A percentile compares a stretch with the other conserved stretches of the same genome.
Evolutionary conservation across 257 asterid species (phyloP).

Genomic region (Solanum paucissectum): DNA sequence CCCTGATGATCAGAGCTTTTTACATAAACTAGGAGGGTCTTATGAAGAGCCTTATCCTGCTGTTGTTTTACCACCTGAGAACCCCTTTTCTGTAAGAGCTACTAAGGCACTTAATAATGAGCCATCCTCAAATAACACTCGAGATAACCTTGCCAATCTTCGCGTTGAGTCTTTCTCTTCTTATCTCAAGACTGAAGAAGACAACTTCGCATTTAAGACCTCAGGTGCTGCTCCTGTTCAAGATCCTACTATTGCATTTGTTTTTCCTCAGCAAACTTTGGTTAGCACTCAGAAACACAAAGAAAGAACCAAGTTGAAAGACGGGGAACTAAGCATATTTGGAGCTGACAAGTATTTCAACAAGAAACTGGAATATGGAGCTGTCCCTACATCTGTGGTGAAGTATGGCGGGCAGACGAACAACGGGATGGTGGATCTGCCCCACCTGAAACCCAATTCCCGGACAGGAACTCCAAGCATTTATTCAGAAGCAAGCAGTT

Average conservation of each 20-base stretch:
- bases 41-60: slow-evolving; percentile 27
- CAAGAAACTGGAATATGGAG: slow-evolving; percentile 37
- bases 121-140: slow-evolving; percentile 12
- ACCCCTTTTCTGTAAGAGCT: slow-evolving; percentile 8
- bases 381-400: neutral
- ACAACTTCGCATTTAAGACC: slow-evolving; percentile 28
- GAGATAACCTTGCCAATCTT: slow-evolving; percentile 9
- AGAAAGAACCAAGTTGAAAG: slow-evolving; percentile 18
- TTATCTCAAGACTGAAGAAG: slow-evolving; percentile 16
- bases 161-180: slow-evolving; percentile 29
- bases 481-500: slow-evolving; percentile 40
- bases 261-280: slow-evolving; percentile 14
- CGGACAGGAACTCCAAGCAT: slow-evolving; percentile 30
- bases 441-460: neutral
- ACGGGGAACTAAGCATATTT: slow-evolving; percentile 39
- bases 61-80: neutral
- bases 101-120: slow-evolving; percentile 12
- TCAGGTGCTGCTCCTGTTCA: slow-evolving; percentile 20
- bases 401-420: neutral
- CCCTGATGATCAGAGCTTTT: slow-evolving; percentile 31
- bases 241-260: slow-evolving; percentile 37
- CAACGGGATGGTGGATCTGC: neutral
- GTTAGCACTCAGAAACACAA: neutral
- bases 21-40: slow-evolving; percentile 19
- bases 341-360: slow-evolving; percentile 57